Percentiles rank a stretch among this genome's conserved stretches.
Conservation (phyloP, 352 stramenopile genomes). For the Phytophthora quininea region DNA sequence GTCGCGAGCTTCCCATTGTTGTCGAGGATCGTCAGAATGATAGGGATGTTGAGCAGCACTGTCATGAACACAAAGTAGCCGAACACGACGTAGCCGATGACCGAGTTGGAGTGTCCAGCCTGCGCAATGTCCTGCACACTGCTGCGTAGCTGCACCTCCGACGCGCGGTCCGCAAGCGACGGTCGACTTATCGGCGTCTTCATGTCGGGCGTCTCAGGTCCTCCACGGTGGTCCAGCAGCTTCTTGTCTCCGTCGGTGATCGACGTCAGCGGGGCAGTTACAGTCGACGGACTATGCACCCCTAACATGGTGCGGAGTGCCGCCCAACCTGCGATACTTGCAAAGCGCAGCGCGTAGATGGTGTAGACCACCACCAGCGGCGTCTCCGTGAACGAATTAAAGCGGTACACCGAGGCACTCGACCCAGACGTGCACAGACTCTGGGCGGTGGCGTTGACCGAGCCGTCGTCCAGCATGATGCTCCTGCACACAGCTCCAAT, state of each 20-base stretch:
- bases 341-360: slow-evolving; percentile 50
- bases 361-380: slow-evolving; percentile 58
- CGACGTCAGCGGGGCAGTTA: slow-evolving; percentile 16
- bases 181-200: slow-evolving; percentile 35
- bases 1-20: slow-evolving; percentile 59
- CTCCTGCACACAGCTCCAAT: slow-evolving; percentile 55
- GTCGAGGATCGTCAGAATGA: slow-evolving; percentile 61
- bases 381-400: slow-evolving; percentile 59
- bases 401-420: slow-evolving; percentile 38
- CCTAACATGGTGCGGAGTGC: slow-evolving; percentile 19
- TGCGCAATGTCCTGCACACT: slow-evolving; percentile 59
- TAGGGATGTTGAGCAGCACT: slow-evolving; percentile 56
- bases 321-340: slow-evolving; percentile 39
- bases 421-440: slow-evolving; percentile 36
- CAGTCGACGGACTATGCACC: slow-evolving; percentile 21
- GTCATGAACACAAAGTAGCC: slow-evolving; percentile 67
- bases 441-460: slow-evolving; percentile 29
- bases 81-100: slow-evolving; percentile 50
- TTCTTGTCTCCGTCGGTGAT: slow-evolving; percentile 54
- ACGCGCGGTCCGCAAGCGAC: slow-evolving; percentile 49
- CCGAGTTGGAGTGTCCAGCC: slow-evolving; percentile 52
- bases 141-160: slow-evolving; percentile 51
- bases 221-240: slow-evolving; percentile 59
- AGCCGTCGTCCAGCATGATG: slow-evolving; percentile 51
- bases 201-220: slow-evolving; percentile 47